Conservation (phyloP, 2,329 filamentous ascomycete species). For the Calonectria montana region DNA sequence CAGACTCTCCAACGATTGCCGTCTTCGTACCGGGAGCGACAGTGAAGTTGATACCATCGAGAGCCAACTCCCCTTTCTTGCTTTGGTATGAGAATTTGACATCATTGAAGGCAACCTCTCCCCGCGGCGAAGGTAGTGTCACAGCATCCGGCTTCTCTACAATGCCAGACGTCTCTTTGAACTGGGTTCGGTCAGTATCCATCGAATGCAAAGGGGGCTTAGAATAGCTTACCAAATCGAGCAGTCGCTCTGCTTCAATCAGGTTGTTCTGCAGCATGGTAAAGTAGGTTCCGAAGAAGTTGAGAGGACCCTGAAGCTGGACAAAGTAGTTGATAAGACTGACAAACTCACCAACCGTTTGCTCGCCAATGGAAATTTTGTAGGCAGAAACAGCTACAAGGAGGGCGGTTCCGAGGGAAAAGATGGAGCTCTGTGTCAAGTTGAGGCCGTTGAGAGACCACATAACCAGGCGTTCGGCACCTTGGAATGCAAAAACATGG, state of each 20-base stretch:
- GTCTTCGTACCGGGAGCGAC: constrained; percentile 58
- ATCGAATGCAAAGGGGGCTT: fast-evolving
- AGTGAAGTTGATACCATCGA: constrained; percentile 55
- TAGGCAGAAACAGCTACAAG: constrained; percentile 71
- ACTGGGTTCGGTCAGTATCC: constrained; percentile 42
- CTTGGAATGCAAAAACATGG: constrained; percentile 64
- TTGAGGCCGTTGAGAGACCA: constrained; percentile 61
- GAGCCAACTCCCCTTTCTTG: constrained; percentile 49
- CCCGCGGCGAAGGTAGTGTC: constrained; percentile 44
- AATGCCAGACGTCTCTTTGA: constrained; percentile 57
- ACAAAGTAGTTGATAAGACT: constrained; percentile 68
- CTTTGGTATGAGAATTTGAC: constrained; percentile 58
- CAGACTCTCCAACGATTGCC: constrained; percentile 59
- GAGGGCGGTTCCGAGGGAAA: constrained; percentile 69
- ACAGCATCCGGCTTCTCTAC: constrained; percentile 55
- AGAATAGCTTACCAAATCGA: constrained; percentile 51
- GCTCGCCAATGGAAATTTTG: constrained; percentile 67
- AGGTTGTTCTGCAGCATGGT: constrained; percentile 59
- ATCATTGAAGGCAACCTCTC: constrained; percentile 55
- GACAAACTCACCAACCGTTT: constrained; percentile 68
- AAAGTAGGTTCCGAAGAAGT: constrained; percentile 67
- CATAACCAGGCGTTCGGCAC: constrained; percentile 42
- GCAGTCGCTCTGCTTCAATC: constrained; percentile 58
- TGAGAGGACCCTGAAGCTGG: constrained; percentile 70
- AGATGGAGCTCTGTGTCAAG: constrained; percentile 72